Base-by-base conservation (phyloP, 768 basidiomycete genomes). In the Agrocybe praecox region DNA sequence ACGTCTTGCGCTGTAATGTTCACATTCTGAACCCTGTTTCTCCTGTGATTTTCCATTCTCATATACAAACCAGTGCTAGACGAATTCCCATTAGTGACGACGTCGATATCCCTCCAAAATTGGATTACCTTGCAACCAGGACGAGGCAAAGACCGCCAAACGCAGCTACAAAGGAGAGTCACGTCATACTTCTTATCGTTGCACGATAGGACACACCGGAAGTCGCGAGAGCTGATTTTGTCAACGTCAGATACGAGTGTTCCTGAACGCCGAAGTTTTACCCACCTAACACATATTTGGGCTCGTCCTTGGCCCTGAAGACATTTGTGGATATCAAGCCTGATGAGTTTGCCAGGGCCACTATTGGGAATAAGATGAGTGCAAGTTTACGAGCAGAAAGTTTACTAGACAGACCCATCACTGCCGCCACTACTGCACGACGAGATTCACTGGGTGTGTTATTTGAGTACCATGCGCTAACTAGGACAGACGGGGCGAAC, bases 281-380 rank as follows among this genome's bases (percentile, higher is more conserved):
- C 63, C 52, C 54, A 76, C 76, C 75, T 56, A 78, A 79, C 42
- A 79, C 68, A 60, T 83, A 82, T 61, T 72, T 77, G 0, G 80
- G 81, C 58, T 77, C 81, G 57, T 82, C 80, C 62, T 80, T 65
- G 10, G 78, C 76, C 51, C 74, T 73, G 66, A 82, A 82, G 9
- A 82, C 79, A 60, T 84, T 82, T 26, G 79, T 79, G 1, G 79
- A 79, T 54, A 81, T 78, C 12, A 84, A 62, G 21, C 82, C 81
- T 52, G 79, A 71, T 32, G 75, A 74, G 59, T 81, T 81, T 19
- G 79, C 79, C 55, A 81, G 70, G 0, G 76, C 80, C 53, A 81
- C 78, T 81, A 36, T 18, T 42, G 17, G 46, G 40, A 59, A 10
- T 19, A 40, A 2, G 9, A 40, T 29, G 49, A 19, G 32, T 48